These are phyloP conservation scores for Aspergillus amoenus DNA, from an alignment of 2,329 filamentous ascomycete genomes.

Conservation along the genomic window DNA sequence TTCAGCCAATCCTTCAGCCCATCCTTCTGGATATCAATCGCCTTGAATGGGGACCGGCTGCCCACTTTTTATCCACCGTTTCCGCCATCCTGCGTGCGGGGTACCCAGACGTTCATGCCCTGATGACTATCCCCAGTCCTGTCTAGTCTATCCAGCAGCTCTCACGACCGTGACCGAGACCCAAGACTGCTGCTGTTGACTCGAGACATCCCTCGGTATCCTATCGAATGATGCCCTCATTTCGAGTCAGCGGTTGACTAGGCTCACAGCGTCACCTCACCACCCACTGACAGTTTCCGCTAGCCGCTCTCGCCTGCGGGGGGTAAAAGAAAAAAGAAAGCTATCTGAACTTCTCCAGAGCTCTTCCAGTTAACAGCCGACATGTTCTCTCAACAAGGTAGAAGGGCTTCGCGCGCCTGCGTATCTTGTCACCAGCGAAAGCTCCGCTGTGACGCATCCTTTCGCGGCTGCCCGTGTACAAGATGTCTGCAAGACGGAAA, in stretches of 20 bases:
- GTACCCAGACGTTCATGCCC: not conserved
- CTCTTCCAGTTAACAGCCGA: no score
- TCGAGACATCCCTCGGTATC: not conserved
- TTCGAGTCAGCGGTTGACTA: not conserved
- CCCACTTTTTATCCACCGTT: not conserved
- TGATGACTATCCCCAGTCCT: not conserved
- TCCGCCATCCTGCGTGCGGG: not conserved
- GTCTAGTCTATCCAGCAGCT: not conserved
- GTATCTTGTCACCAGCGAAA: slow-evolving; percentile 1
- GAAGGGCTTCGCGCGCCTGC: not conserved
- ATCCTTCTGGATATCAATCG: not conserved
- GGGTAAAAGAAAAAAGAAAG: not conserved
- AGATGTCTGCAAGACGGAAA: slow-evolving; percentile 1
- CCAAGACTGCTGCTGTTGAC: not conserved
- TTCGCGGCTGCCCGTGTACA: not conserved
- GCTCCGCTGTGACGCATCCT: not conserved
- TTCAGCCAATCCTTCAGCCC: not conserved
- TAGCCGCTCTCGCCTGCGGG: not conserved
- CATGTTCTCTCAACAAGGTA: not conserved
- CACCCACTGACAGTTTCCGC: not conserved
- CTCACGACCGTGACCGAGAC: not conserved
- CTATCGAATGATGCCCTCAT: not conserved
- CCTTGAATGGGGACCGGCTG: not conserved
- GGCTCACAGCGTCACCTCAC: not conserved
- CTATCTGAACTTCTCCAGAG: not conserved